Conservation (phyloP, 2,329 filamentous ascomycete species). For the Pseudocercospora vitis region DNA sequence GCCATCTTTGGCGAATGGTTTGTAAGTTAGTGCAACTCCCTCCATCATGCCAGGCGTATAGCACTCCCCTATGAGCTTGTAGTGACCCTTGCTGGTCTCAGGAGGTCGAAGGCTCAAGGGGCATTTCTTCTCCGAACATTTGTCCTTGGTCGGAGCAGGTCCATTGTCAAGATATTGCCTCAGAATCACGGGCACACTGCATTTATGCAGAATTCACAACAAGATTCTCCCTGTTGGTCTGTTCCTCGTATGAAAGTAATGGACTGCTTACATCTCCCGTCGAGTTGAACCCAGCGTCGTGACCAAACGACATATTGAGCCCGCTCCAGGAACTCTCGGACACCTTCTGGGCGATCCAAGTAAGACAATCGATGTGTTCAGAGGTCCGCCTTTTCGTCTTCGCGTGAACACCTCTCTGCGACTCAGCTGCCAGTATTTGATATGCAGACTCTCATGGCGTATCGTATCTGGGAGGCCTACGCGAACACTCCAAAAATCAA, state of each 20-base stretch:
- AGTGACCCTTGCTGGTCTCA: neutral
- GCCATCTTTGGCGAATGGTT: neutral
- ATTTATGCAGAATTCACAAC: conserved; percentile 27
- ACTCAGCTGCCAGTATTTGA: neutral
- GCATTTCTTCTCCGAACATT: no score
- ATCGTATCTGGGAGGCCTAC: no score
- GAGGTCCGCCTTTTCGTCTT: neutral
- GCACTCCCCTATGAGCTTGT: neutral
- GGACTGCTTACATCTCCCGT: neutral
- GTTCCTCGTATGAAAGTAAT: neutral
- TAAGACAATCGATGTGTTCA: neutral
- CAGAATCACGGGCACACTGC: conserved; percentile 26
- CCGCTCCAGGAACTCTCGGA: neutral
- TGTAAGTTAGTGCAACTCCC: neutral
- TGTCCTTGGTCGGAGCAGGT: neutral
- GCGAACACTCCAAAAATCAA: neutral
- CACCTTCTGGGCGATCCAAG: neutral
- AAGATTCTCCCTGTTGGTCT: conserved; percentile 21
- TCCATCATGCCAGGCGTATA: neutral
- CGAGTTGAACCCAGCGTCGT: neutral
- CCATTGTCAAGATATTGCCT: neutral
- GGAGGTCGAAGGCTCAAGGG: neutral
- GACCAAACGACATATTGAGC: conserved; percentile 2
- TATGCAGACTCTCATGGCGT: no score
- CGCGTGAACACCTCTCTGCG: neutral